Percentiles rank a stretch among this genome's conserved stretches.
Evolutionary conservation across 768 basidiomycete genomes (phyloP).

Genomic region (Xerocomus potaroensis): DNA sequence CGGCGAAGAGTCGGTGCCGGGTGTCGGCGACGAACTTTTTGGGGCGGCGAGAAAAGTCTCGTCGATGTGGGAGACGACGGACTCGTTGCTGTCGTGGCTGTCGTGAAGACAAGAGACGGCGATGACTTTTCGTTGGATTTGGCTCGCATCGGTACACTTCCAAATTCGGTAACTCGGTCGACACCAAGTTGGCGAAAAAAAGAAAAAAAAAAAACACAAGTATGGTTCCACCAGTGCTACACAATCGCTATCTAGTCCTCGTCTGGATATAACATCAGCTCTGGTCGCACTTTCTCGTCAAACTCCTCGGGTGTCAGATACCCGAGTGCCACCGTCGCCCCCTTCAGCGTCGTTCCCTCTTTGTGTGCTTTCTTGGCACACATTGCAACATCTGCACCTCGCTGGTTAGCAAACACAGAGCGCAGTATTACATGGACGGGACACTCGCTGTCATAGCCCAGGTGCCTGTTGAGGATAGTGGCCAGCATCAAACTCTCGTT

Average conservation of each 20-base stretch:
- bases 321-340: constrained; percentile 85
- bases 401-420: constrained; percentile 7
- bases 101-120: constrained; percentile 16
- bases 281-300: constrained; percentile 88
- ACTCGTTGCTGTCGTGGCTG: constrained; percentile 4
- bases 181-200: no score
- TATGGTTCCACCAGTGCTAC: background rate
- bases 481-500: constrained; percentile 98
- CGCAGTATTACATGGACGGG: constrained; percentile 1
- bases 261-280: constrained; percentile 82
- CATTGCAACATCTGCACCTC: constrained; percentile 81
- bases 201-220: no score
- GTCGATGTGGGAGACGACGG: background rate
- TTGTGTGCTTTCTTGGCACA: constrained; percentile 99
- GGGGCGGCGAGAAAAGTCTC: background rate
- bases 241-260: constrained; percentile 38
- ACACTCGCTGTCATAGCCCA: constrained; percentile 93
- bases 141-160: constrained; percentile 31
- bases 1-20: background rate
- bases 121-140: constrained; percentile 36
- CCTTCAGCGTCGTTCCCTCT: constrained; percentile 94
- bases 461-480: constrained; percentile 91
- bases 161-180: constrained; percentile 27
- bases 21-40: background rate
- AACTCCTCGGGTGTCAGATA: constrained; percentile 89